Percentiles rank a stretch among this genome's conserved stretches.
Evolutionary conservation across 495 filamentous ascomycete genomes (phyloP).

Genomic region (Penicillium fimorum): DNA sequence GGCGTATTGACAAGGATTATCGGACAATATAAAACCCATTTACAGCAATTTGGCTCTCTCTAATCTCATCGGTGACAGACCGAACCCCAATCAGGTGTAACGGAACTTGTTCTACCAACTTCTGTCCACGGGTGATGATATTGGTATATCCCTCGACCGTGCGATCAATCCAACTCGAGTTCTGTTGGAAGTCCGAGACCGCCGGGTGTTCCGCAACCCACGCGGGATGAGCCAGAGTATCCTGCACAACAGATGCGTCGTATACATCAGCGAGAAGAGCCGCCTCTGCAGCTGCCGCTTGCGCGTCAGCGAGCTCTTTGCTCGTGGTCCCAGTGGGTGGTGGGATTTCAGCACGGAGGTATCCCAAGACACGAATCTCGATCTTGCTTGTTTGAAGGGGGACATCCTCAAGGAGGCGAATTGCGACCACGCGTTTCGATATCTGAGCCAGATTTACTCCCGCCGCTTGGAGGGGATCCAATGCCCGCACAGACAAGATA

Average conservation of each 20-base stretch:
- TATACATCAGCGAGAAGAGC: conserved; percentile 42
- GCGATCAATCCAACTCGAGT: conserved; percentile 30
- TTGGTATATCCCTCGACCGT: conserved; percentile 40
- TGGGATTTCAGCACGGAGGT: conserved; percentile 32
- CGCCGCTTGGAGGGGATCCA: conserved; percentile 41
- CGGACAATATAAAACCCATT: conserved; percentile 45
- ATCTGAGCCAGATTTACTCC: conserved; percentile 38
- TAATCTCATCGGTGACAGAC: conserved; percentile 43
- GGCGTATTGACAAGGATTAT: conserved; percentile 2
- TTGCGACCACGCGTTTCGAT: conserved; percentile 41
- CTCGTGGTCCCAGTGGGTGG: conserved; percentile 24
- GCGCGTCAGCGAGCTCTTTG: conserved; percentile 30
- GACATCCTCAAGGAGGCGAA: conserved; percentile 47
- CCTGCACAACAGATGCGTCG: conserved; percentile 49
- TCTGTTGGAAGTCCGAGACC: conserved; percentile 20
- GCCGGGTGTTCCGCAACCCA: conserved; percentile 47
- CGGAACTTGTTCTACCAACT: conserved; percentile 51
- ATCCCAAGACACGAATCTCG: conserved; percentile 55
- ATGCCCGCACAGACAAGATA: conserved; percentile 45
- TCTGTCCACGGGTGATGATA: conserved; percentile 44
- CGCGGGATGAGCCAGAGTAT: conserved; percentile 51
- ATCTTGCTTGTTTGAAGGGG: conserved; percentile 40
- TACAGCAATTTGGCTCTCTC: conserved; percentile 41
- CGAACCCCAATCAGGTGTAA: conserved; percentile 57
- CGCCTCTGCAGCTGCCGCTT: conserved; percentile 37